Evolutionary conservation across 2,329 filamentous ascomycete genomes (phyloP), one percentile per base, ranked within the genome.

Genomic region (Verticillium klebahnii): DNA sequence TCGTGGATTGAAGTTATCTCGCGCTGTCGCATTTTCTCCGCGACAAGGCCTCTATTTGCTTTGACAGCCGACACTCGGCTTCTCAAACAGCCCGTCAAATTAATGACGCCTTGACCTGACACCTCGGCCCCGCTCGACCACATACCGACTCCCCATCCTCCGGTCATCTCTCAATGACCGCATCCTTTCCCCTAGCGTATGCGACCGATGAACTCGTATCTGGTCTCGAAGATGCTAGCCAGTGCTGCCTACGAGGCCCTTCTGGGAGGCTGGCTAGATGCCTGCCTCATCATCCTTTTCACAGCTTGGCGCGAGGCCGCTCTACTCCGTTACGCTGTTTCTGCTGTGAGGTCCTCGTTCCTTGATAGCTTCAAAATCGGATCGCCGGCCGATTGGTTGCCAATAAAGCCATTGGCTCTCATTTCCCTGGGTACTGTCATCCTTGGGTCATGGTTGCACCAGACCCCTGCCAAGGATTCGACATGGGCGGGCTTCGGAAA

Each of bases 401-500:
- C n/a, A n/a, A 25, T 50, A n/a, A 50, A 50, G 9, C 12, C 19
- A 50, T 50, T 50, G 45, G 45, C 19, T 50, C 6, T 14, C 17
- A 3, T 23, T 3, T 25, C 11, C 8, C 23, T 50, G 8, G 19
- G n/a, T 50, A 11, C 23, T n/a, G n/a, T 50, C 5, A 9, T 50
- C 9, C 9, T 50, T n/a, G n/a, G 45, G 5, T 12, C 8, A 12
- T 50, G 45, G 45, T 12, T 25, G 12, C 45, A 50, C 45, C 6
- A n/a, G 7, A 50, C 45, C 45, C 45, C 45, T 50, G 45, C 45
- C 12, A 59, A 59, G 23, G 12, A 56, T 23, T 45, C 63, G 12
- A 39, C 39, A 54, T 70, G 65, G 69, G 59, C 66, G 25, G 72
- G 71, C 2, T 70, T 68, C 0, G 71, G 68, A 11, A 73, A 74